Conservation (phyloP, 768 basidiomycete species). For the Leccinum pellstonianum region DNA sequence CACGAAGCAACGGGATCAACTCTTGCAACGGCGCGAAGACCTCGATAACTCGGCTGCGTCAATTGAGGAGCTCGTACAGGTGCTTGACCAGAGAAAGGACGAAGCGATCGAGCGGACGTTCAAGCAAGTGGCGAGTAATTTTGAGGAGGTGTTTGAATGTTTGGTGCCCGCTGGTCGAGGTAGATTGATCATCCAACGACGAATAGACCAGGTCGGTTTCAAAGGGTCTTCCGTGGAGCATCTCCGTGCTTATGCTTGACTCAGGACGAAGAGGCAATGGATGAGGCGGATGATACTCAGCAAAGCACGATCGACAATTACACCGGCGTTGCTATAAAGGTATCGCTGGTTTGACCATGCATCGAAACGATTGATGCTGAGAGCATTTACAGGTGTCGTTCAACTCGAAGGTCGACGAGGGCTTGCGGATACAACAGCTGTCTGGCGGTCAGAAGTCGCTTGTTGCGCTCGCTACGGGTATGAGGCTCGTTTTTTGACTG, state of each 20-base stretch:
- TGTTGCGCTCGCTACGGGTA: slow-evolving; percentile 91
- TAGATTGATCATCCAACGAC: slow-evolving; percentile 86
- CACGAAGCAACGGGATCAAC: slow-evolving; percentile 94
- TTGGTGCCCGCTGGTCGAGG: slow-evolving; percentile 94
- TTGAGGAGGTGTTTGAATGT: slow-evolving; percentile 95
- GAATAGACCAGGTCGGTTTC: slow-evolving; percentile 70
- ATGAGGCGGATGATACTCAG: slow-evolving; percentile 71
- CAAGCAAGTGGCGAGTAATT: slow-evolving; percentile 96
- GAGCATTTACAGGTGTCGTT: slow-evolving; percentile 77
- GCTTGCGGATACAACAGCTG: slow-evolving; percentile 91
- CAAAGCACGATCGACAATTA: slow-evolving; percentile 87
- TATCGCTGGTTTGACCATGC: slow-evolving; percentile 23
- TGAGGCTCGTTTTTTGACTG: slow-evolving; percentile 7
- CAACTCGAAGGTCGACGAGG: slow-evolving; percentile 98
- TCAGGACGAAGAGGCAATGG: slow-evolving; percentile 66
- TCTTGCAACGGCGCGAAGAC: slow-evolving; percentile 83
- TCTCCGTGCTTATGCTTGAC: background rate
- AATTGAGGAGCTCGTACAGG: slow-evolving; percentile 90
- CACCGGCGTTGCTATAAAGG: slow-evolving; percentile 95
- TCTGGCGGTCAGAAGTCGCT: slow-evolving; percentile 98
- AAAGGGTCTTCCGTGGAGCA: background rate
- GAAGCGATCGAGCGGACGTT: slow-evolving; percentile 99
- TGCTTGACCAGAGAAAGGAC: slow-evolving; percentile 95
- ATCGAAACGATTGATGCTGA: background rate
- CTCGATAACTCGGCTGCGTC: slow-evolving; percentile 86